phyloP scores from a whole-genome alignment of 228 moss, liverwort and hornwort species.

The Sphagnum fallax region DNA sequence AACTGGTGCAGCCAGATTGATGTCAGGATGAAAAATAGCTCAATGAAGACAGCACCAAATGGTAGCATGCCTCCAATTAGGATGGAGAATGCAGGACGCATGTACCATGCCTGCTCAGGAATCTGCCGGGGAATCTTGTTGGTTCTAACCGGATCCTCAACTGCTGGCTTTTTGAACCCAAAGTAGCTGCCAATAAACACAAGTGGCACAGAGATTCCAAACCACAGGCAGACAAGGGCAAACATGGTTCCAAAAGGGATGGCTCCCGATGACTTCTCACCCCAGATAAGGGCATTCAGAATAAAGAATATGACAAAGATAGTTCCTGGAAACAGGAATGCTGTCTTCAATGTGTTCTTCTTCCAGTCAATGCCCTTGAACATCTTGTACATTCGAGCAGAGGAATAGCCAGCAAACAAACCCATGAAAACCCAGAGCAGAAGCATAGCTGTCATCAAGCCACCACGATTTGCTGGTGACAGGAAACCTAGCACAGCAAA shows the following conservation, averaged over 20 bases:
- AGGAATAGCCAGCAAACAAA: constrained; percentile 82
- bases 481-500: constrained; percentile 91
- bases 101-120: constrained; percentile 92
- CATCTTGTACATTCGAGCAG: constrained; percentile 88
- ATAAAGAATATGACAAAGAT: constrained; percentile 76
- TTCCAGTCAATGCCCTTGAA: constrained; percentile 95
- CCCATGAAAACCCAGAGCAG: constrained; percentile 99
- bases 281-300: constrained; percentile 88
- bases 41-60: constrained; percentile 89
- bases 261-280: constrained; percentile 94
- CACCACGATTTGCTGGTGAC: constrained; percentile 91
- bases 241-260: constrained; percentile 94
- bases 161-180: constrained; percentile 79
- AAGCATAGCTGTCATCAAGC: constrained; percentile 93
- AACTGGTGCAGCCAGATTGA: constrained; percentile 95
- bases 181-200: constrained; percentile 92
- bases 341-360: constrained; percentile 80
- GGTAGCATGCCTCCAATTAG: constrained; percentile 89
- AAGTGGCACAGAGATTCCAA: constrained; percentile 86
- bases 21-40: constrained; percentile 86
- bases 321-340: constrained; percentile 79
- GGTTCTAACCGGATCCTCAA: constrained; percentile 88
- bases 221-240: constrained; percentile 88
- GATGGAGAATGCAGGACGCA: constrained; percentile 76
- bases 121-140: constrained; percentile 94